A percentile compares a stretch with the other conserved stretches of the same genome.
phyloP scores from a whole-genome alignment of 208 protist species.

The Trypanosomatidae sp. region DNA sequence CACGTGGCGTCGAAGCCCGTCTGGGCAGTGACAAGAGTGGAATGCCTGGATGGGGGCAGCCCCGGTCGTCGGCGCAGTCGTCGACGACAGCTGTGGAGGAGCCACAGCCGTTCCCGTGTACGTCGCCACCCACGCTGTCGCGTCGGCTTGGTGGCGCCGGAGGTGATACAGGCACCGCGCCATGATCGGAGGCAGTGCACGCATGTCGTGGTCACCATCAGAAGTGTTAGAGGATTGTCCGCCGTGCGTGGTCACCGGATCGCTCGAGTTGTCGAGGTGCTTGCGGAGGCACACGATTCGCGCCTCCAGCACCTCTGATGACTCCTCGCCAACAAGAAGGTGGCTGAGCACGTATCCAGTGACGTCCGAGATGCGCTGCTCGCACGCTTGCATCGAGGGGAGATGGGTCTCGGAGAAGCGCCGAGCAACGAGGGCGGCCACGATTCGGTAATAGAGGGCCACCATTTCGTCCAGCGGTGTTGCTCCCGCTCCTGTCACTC shows the following conservation, averaged over 20 bases:
- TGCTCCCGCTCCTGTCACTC: neutral
- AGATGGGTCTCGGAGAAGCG: slow-evolving; percentile 23
- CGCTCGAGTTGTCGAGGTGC: neutral
- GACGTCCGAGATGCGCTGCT: slow-evolving; percentile 10
- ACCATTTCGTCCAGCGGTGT: slow-evolving; percentile 24
- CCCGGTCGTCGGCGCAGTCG: neutral
- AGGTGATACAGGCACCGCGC: slow-evolving; percentile 15
- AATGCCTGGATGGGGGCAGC: slow-evolving; percentile 8
- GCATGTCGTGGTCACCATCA: neutral
- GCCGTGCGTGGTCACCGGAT: too few relatives aligned
- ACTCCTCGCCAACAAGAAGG: slow-evolving; percentile 9
- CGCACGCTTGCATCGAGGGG: slow-evolving; percentile 18
- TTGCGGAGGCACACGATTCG: slow-evolving; percentile 1
- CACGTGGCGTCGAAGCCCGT: neutral
- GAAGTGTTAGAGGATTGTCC: neutral
- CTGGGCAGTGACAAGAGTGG: slow-evolving; percentile 15
- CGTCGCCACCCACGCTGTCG: slow-evolving; percentile 9
- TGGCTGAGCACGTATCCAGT: slow-evolving; percentile 11
- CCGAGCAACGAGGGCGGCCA: slow-evolving; percentile 23
- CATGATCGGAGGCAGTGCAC: slow-evolving; percentile 21
- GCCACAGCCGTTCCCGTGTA: slow-evolving; percentile 7
- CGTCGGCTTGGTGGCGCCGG: slow-evolving; percentile 7
- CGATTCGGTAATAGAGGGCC: slow-evolving; percentile 33
- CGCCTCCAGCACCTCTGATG: slow-evolving; percentile 6
- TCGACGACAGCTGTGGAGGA: slow-evolving; percentile 1